A percentile compares a stretch with the other conserved stretches of the same genome.
Conservation (phyloP, 2,329 filamentous ascomycete species). For the Alternaria triticina region DNA sequence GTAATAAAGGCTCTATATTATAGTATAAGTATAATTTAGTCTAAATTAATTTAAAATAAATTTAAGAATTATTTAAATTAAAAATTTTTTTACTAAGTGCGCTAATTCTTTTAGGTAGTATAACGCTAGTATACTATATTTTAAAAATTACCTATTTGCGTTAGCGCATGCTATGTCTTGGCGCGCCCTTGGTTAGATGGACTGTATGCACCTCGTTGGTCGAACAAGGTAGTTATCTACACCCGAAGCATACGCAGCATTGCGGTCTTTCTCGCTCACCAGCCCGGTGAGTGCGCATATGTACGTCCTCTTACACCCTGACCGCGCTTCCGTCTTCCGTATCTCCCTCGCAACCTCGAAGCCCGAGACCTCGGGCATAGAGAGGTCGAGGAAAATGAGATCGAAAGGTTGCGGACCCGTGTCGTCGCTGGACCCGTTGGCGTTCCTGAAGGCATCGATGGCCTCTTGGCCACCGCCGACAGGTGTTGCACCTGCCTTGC, state of each 20-base stretch:
- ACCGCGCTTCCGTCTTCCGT: slow-evolving; percentile 4
- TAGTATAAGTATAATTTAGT: too few species aligned
- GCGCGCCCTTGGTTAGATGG: too few species aligned
- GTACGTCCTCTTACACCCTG: slow-evolving; percentile 1
- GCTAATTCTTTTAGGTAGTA: too few species aligned
- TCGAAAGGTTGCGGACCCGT: neutral
- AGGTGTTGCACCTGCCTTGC: neutral
- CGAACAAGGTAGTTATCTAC: slow-evolving; percentile 10
- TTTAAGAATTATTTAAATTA: too few species aligned
- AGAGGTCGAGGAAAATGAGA: slow-evolving; percentile 11
- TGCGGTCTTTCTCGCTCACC: slow-evolving; percentile 8
- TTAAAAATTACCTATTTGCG: too few species aligned
- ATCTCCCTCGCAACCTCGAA: slow-evolving; percentile 12
- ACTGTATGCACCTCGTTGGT: neutral
- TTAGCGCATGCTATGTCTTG: too few species aligned
- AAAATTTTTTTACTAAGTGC: too few species aligned
- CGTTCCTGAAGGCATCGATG: slow-evolving; percentile 5
- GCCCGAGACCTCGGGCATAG: slow-evolving; percentile 8
- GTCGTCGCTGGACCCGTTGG: neutral
- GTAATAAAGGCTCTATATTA: too few species aligned
- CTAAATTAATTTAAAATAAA: too few species aligned
- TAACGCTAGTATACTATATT: too few species aligned
- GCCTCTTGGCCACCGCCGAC: slow-evolving; percentile 8
- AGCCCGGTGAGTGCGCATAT: slow-evolving; percentile 12
- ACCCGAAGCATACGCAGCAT: slow-evolving; percentile 10